Base-by-base conservation (phyloP, 306 rosid species). In the Carpinus fangiana region DNA sequence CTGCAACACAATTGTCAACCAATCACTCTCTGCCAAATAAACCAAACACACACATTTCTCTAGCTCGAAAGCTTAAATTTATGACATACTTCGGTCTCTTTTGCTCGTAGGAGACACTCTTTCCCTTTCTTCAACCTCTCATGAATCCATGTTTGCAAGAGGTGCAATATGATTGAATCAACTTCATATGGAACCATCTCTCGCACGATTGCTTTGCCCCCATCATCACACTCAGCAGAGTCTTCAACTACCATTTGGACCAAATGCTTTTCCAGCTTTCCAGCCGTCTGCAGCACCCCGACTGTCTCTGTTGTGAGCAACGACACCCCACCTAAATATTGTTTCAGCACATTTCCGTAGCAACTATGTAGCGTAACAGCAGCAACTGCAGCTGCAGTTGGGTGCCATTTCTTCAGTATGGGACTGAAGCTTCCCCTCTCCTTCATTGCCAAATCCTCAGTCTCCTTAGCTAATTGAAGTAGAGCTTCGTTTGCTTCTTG, bases 121-220 rank as follows among this genome's bases (percentile, higher is more conserved):
- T 75, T 91, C 54, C 86, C 91, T 74, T 20, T 83, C 75, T 56
- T 28, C 80, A 95, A 26, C 66, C 89, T 79, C 73, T 92, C 94
- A 43, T 83, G 54, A 54, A 95, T 82, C 98, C 99, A 93, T 84
- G 76, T 90, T 41, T 84, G 86, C 81, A 93, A 31, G 36, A 95
- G 91, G 76, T 86, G 88, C 73, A 89, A 54, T 45, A 95, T 90
- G 76, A 93, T 84, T 36, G 89, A 75, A 47, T 95, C 99, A 78
- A 93, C 94, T 76, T 93, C 99, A 78, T 90, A 95, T 0, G 96
- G 99, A 84, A 85, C 80, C 99, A 95, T 95, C 81, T 93, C 92
- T 82, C 84, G 84, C 4, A 95, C 90, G 9, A 90, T 82, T 13
- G 88, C 62, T 76, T 85, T 86, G 7, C 91, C 97, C 6, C 92